Conservation (phyloP, 2,329 filamentous ascomycete genomes). For the Botrytis galanthina region DNA sequence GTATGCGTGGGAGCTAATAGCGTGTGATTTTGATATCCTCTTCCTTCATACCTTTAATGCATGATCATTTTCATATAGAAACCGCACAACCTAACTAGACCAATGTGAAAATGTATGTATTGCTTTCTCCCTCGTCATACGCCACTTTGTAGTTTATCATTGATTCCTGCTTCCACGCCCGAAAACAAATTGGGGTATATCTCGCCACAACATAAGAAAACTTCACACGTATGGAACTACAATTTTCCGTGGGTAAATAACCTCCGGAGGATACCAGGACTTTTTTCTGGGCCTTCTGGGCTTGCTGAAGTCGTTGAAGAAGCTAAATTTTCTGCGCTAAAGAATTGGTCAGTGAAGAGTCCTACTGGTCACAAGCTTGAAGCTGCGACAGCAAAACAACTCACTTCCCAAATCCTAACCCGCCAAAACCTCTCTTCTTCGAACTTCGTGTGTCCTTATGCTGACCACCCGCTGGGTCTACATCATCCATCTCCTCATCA, state of each 20-base stretch:
- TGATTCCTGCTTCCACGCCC: neutral
- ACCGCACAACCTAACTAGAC: neutral
- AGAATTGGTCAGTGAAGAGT: slow-evolving; percentile 9
- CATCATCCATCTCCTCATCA: slow-evolving; percentile 34
- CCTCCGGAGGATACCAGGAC: neutral
- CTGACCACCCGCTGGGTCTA: slow-evolving; percentile 40
- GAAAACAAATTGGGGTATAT: neutral
- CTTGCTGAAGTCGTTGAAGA: neutral
- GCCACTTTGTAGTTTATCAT: neutral
- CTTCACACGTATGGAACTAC: neutral
- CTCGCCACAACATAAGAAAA: neutral
- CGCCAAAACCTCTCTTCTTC: slow-evolving; percentile 47
- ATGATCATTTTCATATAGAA: neutral
- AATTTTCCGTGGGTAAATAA: neutral
- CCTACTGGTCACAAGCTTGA: slow-evolving; percentile 1
- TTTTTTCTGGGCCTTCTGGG: neutral
- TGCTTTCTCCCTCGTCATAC: neutral
- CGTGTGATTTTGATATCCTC: slow-evolving; percentile 1
- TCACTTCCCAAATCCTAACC: slow-evolving; percentile 22
- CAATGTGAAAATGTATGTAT: neutral
- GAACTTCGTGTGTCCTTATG: slow-evolving; percentile 52
- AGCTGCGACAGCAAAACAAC: neutral
- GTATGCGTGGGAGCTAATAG: slow-evolving; percentile 10
- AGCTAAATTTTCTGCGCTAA: neutral
- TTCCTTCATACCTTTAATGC: slow-evolving; percentile 7